Conservation (phyloP, 192 early-diverging fungal species). For the Gigaspora rosea region DNA sequence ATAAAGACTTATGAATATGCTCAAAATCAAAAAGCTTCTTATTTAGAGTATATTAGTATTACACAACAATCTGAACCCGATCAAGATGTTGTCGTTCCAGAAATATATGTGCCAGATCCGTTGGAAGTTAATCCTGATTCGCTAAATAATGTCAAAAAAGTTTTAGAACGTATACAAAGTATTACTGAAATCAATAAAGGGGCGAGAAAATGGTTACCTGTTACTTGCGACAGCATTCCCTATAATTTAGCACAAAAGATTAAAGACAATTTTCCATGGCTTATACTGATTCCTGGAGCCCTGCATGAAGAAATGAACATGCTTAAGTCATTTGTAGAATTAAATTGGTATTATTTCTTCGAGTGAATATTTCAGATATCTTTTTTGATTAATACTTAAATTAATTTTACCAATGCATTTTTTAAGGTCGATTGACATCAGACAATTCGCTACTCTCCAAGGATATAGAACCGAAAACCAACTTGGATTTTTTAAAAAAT, state of each 20-base stretch:
- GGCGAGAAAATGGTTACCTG: neutral
- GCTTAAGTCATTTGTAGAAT: neutral
- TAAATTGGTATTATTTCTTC: too few relatives aligned
- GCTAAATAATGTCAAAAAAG: neutral
- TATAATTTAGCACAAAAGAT: too few relatives aligned
- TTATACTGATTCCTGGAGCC: too few relatives aligned
- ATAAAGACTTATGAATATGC: too few relatives aligned
- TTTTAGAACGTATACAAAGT: conserved; percentile 2
- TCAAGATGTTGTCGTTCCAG: neutral
- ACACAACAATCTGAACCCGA: neutral
- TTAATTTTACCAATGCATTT: neutral
- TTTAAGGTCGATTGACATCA: conserved; percentile 15
- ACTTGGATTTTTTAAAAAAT: too few relatives aligned
- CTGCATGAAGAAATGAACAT: neutral
- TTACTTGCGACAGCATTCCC: too few relatives aligned
- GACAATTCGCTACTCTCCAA: too few relatives aligned
- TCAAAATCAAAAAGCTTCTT: too few relatives aligned
- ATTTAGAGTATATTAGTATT: neutral
- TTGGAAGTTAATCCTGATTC: conserved; percentile 5
- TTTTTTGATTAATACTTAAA: conserved; percentile 22
- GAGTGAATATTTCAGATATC: too few relatives aligned
- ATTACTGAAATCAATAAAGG: conserved; percentile 1
- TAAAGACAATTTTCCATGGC: too few relatives aligned
- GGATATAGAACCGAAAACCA: too few relatives aligned
- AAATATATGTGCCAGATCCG: conserved; percentile 4